phyloP scores from a whole-genome alignment of 148 eudicot genomes.

The Rhododendron vialii region DNA sequence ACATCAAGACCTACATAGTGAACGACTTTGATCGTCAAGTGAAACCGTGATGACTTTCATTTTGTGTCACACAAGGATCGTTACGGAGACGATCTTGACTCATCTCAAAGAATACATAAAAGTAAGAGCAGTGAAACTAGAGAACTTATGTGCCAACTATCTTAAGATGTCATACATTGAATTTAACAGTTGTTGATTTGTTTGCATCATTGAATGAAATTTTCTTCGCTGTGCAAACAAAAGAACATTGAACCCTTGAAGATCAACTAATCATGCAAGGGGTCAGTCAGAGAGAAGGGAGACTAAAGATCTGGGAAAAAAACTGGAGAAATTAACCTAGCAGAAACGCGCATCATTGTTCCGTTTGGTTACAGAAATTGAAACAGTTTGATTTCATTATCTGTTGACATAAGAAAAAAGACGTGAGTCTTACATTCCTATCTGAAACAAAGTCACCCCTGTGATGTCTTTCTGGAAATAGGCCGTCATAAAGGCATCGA shows the following conservation, averaged over 20 bases:
- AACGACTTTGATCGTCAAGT: neutral
- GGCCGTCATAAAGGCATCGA: constrained; percentile 32
- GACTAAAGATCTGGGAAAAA: neutral
- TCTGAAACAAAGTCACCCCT: neutral
- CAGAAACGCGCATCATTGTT: neutral
- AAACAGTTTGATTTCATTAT: neutral
- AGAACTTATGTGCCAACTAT: neutral
- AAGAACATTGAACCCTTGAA: neutral
- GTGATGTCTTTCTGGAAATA: neutral
- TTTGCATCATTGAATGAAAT: too few species aligned
- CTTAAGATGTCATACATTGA: neutral
- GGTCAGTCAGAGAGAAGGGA: neutral
- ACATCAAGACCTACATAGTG: neutral
- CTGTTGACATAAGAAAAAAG: neutral
- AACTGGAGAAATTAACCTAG: neutral
- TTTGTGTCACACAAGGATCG: neutral
- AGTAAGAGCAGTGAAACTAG: neutral
- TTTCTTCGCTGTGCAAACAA: neutral
- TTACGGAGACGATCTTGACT: neutral
- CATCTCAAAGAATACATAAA: neutral
- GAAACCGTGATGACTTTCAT: neutral
- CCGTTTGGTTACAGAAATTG: neutral
- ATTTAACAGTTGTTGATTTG: too few species aligned
- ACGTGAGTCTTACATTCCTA: neutral
- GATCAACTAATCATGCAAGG: neutral